These are phyloP conservation scores for Artomyces pyxidatus DNA, from an alignment of 768 basidiomycete genomes.

Conservation along the genomic window DNA sequence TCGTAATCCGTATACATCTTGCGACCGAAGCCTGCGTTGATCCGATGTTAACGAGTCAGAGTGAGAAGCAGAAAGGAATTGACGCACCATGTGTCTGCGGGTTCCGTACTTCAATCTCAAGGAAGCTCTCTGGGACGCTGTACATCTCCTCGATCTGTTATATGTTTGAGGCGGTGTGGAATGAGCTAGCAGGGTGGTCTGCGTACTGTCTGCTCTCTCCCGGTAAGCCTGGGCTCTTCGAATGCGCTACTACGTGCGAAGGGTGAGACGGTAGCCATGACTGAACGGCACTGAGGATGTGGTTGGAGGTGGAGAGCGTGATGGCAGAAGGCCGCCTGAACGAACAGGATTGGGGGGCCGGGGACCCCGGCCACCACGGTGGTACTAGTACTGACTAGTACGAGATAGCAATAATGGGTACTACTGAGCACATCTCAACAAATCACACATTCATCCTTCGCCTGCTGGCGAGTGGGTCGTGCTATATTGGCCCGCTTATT, in stretches of 20 bases:
- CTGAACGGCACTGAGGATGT: too few relatives aligned
- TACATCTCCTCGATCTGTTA: slow-evolving; percentile 96
- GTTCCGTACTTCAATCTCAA: slow-evolving; percentile 96
- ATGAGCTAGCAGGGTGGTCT: neutral
- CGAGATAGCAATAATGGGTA: too few relatives aligned
- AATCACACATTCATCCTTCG: slow-evolving; percentile 89
- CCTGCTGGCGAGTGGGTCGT: slow-evolving; percentile 88
- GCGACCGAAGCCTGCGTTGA: slow-evolving; percentile 71
- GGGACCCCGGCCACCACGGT: too few relatives aligned
- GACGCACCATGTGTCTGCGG: slow-evolving; percentile 89
- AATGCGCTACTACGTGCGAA: slow-evolving; percentile 33
- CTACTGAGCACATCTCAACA: too few relatives aligned
- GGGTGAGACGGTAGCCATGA: slow-evolving; percentile 33
- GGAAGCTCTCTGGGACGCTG: slow-evolving; percentile 90
- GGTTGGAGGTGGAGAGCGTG: too few relatives aligned
- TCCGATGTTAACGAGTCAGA: neutral
- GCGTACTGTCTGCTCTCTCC: slow-evolving; percentile 33
- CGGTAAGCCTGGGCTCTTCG: slow-evolving; percentile 29
- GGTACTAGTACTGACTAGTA: too few relatives aligned
- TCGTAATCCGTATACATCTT: slow-evolving; percentile 99
- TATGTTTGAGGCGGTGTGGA: too few relatives aligned
- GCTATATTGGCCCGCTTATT: slow-evolving; percentile 69
- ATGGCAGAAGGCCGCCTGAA: too few relatives aligned
- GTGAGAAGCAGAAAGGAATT: neutral
- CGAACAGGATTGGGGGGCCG: too few relatives aligned